Conservation (phyloP, 192 early-diverging fungal genomes). For the Backusella liffmaniae region DNA sequence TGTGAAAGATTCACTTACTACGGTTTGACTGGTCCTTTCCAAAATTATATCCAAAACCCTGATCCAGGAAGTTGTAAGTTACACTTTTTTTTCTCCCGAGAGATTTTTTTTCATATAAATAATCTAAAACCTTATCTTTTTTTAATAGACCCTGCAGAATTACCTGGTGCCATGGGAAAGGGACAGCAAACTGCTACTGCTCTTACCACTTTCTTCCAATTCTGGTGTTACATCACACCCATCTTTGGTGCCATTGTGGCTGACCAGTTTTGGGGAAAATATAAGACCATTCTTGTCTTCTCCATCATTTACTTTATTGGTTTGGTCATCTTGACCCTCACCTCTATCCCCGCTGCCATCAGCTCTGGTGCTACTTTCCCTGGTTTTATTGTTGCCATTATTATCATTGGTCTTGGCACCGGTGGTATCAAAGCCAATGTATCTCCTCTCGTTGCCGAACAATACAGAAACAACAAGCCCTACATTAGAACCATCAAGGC, state of each 20-base stretch:
- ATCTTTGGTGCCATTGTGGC: slow-evolving; percentile 26
- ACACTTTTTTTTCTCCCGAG: neutral
- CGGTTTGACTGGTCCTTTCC: slow-evolving; percentile 57
- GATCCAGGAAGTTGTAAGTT: slow-evolving; percentile 35
- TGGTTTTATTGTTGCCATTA: slow-evolving; percentile 62
- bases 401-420: slow-evolving; percentile 52
- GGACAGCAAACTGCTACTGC: slow-evolving; percentile 50
- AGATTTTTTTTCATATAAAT: no score
- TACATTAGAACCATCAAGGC: slow-evolving; percentile 52
- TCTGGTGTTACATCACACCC: slow-evolving; percentile 48
- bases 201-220: slow-evolving; percentile 48
- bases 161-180: slow-evolving; percentile 47
- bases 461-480: slow-evolving; percentile 53
- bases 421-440: slow-evolving; percentile 79
- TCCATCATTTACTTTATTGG: slow-evolving; percentile 62
- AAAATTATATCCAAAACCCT: slow-evolving; percentile 55
- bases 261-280: slow-evolving; percentile 71
- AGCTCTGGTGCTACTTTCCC: slow-evolving; percentile 53
- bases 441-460: slow-evolving; percentile 71
- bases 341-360: slow-evolving; percentile 56
- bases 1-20: slow-evolving; percentile 68
- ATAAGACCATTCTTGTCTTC: slow-evolving; percentile 67
- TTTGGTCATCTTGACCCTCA: slow-evolving; percentile 55
- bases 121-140: neutral
- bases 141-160: slow-evolving; percentile 34